A percentile compares a stretch with the other conserved stretches of the same genome.
phyloP scores from a whole-genome alignment of 2,329 filamentous ascomycete species.

The Ploettnerulaceae sp. region DNA sequence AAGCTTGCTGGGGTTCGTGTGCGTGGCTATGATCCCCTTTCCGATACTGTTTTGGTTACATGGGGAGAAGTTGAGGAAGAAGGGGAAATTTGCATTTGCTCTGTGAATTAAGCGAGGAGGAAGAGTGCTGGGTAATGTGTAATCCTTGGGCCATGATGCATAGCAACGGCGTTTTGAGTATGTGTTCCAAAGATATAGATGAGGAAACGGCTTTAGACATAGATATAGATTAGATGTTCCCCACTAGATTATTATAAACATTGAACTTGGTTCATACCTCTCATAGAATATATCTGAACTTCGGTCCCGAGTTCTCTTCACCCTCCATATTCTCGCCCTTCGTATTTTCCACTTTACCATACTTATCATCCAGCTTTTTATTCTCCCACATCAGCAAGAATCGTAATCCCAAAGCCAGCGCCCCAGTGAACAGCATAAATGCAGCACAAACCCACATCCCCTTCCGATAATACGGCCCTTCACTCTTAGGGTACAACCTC shows the following conservation, averaged over 20 bases:
- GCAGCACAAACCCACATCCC: conserved; percentile 57
- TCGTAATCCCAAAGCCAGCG: conserved; percentile 49
- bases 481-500: conserved; percentile 51
- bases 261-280: not conserved
- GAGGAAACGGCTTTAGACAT: not conserved
- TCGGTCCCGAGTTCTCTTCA: conserved; percentile 29
- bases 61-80: conserved; percentile 32
- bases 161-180: not conserved
- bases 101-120: conserved; percentile 2
- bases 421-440: conserved; percentile 55
- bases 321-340: conserved; percentile 4
- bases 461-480: conserved; percentile 44
- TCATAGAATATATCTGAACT: conserved; percentile 12
- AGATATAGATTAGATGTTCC: not conserved
- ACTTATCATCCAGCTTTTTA: conserved; percentile 47
- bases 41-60: conserved; percentile 35
- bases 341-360: conserved; percentile 16
- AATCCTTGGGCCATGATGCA: not conserved
- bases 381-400: conserved; percentile 56
- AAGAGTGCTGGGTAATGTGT: not conserved
- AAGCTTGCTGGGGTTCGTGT: conserved; percentile 36
- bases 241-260: not conserved
- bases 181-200: not conserved
- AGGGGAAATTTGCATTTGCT: conserved; percentile 27
- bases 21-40: conserved; percentile 35